Base-by-base conservation (phyloP, 768 basidiomycete genomes). In the Ramaria sp. region DNA sequence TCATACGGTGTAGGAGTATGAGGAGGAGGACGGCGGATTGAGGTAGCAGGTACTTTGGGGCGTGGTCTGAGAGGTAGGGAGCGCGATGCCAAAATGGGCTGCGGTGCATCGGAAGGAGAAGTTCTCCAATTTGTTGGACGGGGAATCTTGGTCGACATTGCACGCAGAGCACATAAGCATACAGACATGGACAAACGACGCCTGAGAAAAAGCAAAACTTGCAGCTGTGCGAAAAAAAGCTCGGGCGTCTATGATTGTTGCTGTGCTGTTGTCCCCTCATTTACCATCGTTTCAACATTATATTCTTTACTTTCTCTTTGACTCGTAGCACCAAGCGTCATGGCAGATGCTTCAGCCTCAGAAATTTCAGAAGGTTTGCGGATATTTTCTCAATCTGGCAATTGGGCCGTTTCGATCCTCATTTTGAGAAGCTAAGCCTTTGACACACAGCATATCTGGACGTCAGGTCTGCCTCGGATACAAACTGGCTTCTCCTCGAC, bases 391-490 rank as follows among this genome's bases (percentile, higher is more conserved):
- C 53, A 56, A 61, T 56, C 53, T 61, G 48, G n/a, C 16, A 27
- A 20, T 8, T 30, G 15, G 15, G 10, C 15, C 5, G 53, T 48
- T 50, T 51, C 55, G 53, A 65, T 62, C 65, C 69, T 58, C 64
- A 61, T 56, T 61, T 61, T 54, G 48, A 61, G 52, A 55, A 28
- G 37, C n/a, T n/a, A n/a, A n/a, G n/a, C n/a, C n/a, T n/a, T n/a
- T n/a, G n/a, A n/a, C n/a, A n/a, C n/a, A n/a, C 65, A 90, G 94
- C 91, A 30, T 95, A 96, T 75, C 73, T 79, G 67, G 87, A 92
- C 61, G 85, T 96, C 52, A 83, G 93, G 60, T 76, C 74, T 58
- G 83, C 89, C 75, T 75, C 82, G 37, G 86, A 88, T 28, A 87
- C 82, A 30, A 96, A 88, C 66, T 97, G 92, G 92, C 65, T 94